phyloP scores from a whole-genome alignment of 2,329 filamentous ascomycete genomes.

The Fusarium agapanthi region DNA sequence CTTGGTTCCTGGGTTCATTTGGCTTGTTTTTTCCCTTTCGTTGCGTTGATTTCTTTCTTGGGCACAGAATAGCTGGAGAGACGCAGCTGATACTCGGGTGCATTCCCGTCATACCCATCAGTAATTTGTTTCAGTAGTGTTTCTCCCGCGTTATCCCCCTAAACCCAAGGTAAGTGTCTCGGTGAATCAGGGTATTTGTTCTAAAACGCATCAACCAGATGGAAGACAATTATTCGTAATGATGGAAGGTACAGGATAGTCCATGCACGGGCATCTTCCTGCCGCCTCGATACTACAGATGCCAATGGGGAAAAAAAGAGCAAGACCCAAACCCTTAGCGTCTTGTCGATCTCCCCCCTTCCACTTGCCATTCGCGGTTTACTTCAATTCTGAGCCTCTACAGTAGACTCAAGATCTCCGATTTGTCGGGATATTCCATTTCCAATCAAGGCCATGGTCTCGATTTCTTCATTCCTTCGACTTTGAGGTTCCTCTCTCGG shows the following conservation, averaged over 20 bases:
- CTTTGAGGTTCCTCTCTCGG: neutral
- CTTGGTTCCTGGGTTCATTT: conserved; percentile 7
- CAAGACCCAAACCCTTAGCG: conserved; percentile 37
- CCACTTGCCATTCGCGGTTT: conserved; percentile 22
- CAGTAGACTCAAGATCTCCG: neutral
- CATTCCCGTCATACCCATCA: conserved; percentile 2
- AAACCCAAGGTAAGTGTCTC: neutral
- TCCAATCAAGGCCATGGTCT: conserved; percentile 14
- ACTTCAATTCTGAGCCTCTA: conserved; percentile 1
- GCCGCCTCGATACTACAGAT: conserved; percentile 22
- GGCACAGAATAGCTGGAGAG: neutral
- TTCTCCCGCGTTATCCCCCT: neutral
- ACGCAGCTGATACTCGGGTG: neutral
- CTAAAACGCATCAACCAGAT: conserved; percentile 7
- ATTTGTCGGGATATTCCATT: conserved; percentile 8
- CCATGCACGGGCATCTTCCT: conserved; percentile 14
- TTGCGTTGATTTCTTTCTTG: conserved; percentile 1
- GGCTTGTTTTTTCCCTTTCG: neutral
- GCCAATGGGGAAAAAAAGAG: conserved; percentile 20
- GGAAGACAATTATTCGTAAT: neutral
- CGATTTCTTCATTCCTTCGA: conserved; percentile 3
- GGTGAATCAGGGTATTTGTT: conserved; percentile 17
- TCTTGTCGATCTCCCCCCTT: conserved; percentile 36
- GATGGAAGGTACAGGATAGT: neutral
- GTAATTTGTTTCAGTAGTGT: conserved; percentile 24